Percentiles rank a stretch among this genome's conserved stretches.
phyloP scores from a whole-genome alignment of 1,284 basidiomycete genomes.

The Boletus sp. region DNA sequence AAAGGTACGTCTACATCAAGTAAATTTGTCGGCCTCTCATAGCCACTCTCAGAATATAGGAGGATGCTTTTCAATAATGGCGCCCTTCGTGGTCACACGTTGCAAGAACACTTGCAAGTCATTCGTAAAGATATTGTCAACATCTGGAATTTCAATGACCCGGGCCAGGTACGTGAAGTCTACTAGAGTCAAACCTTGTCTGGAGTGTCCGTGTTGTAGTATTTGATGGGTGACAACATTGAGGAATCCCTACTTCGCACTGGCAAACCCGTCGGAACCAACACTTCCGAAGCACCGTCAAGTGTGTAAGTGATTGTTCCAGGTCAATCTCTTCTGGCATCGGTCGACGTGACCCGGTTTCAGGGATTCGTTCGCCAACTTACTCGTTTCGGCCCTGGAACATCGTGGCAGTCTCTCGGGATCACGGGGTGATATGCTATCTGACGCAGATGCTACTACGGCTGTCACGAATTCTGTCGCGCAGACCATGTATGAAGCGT shows the following conservation, averaged over 20 bases:
- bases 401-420: background rate
- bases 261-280: constrained; percentile 12
- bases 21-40: background rate
- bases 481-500: constrained; percentile 3
- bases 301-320: background rate
- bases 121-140: constrained; percentile 33
- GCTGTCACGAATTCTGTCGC: constrained; percentile 19
- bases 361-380: constrained; percentile 5
- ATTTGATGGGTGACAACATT: constrained; percentile 21
- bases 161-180: constrained; percentile 19
- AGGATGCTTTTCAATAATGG: constrained; percentile 21
- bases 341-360: background rate
- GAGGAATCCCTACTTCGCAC: constrained; percentile 3
- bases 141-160: constrained; percentile 39
- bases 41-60: constrained; percentile 34
- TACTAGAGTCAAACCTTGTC: background rate
- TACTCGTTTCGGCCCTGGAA: constrained; percentile 1
- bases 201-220: background rate
- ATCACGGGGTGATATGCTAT: constrained; percentile 4
- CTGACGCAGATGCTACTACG: background rate
- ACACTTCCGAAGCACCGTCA: constrained; percentile 9
- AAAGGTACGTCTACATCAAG: constrained; percentile 20
- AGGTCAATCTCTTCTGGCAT: accelerated
- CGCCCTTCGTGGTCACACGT: constrained; percentile 23
- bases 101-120: constrained; percentile 25